A percentile compares a stretch with the other conserved stretches of the same genome.
Conservation (phyloP, 2,329 filamentous ascomycete species). For the Arthrocladium fulminans region DNA sequence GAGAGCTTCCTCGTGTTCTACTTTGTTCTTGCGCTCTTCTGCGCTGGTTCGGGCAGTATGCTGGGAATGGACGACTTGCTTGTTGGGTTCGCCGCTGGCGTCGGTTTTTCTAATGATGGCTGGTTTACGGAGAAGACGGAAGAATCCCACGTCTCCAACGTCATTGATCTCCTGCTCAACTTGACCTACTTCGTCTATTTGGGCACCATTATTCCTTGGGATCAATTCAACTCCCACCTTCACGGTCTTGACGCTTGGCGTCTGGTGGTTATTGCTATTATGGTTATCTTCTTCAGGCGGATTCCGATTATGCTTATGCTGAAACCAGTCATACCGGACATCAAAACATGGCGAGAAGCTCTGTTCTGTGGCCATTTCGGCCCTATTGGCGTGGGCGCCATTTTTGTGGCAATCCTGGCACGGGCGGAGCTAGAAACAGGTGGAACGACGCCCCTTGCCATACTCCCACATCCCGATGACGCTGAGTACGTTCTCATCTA, state of each 20-base stretch:
- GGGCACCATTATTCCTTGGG: slow-evolving; percentile 94
- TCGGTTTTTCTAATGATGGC: slow-evolving; percentile 98
- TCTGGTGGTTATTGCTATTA: slow-evolving; percentile 81
- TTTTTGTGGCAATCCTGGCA: slow-evolving; percentile 88
- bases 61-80: slow-evolving; percentile 88
- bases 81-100: slow-evolving; percentile 87
- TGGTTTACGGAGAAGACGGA: slow-evolving; percentile 99
- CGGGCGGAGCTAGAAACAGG: slow-evolving; percentile 80
- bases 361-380: slow-evolving; percentile 96
- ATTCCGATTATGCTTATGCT: slow-evolving; percentile 88
- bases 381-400: slow-evolving; percentile 91
- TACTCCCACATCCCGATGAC: slow-evolving; percentile 42
- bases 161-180: slow-evolving; percentile 94
- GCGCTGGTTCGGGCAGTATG: slow-evolving; percentile 83
- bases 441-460: slow-evolving; percentile 63
- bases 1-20: slow-evolving; percentile 99
- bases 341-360: slow-evolving; percentile 97
- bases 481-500: slow-evolving; percentile 64
- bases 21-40: slow-evolving; percentile 92
- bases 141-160: slow-evolving; percentile 97
- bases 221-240: slow-evolving; percentile 67
- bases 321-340: slow-evolving; percentile 88
- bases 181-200: slow-evolving; percentile 97
- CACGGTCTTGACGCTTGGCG: slow-evolving; percentile 79
- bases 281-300: slow-evolving; percentile 90